Base-by-base conservation (phyloP, 495 filamentous ascomycete genomes). In the Pyrenula massariospora region DNA sequence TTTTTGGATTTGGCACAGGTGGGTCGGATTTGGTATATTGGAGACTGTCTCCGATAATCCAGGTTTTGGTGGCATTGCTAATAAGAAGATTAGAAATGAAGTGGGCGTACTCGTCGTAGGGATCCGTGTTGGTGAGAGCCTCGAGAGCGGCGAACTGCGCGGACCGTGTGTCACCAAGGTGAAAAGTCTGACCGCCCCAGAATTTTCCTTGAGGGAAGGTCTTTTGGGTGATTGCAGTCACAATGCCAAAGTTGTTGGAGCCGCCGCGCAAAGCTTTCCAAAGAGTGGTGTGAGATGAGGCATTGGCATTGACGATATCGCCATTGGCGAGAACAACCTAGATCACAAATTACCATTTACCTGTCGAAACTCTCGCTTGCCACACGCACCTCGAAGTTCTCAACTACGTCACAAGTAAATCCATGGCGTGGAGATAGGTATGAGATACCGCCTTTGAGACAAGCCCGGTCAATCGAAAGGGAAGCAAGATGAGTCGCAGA, bases 241-340 rank as follows among this genome's bases (percentile, higher is more conserved):
- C 72, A 57, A 83, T 68, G 15, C 77, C 77, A 57, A 78, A 79
- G 62, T 81, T 81, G 53, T 67, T 68, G 0, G 61, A 58, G 23
- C 74, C 74, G 22, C 76, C 77, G 21, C 72, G 70, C 1, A 81
- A 60, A 0, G 73, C 76, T 47, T 60, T 58, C 57, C 66, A 78
- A 0, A 81, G 71, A 49, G 76, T 70, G 1, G 56, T 20, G 50
- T 73, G 53, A 10, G 50, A 21, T 1, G 50, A 48, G 0, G 59
- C 53, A 15, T 64, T 73, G 31, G 67, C 74, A 11, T 66, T 65
- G 10, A 73, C 57, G 25, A 76, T 58, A 0, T 19, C 42, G 0
- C 70, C 69, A 47, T 66, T 54, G 21, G 72, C 65, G 0, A 74
- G 69, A 0, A 80, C 74, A 21, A 42, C 31, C 31, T 42, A 15